Percentiles rank a stretch among this genome's conserved stretches.
phyloP scores from a whole-genome alignment of 441 rosid genomes.

The Populus tomentosa region DNA sequence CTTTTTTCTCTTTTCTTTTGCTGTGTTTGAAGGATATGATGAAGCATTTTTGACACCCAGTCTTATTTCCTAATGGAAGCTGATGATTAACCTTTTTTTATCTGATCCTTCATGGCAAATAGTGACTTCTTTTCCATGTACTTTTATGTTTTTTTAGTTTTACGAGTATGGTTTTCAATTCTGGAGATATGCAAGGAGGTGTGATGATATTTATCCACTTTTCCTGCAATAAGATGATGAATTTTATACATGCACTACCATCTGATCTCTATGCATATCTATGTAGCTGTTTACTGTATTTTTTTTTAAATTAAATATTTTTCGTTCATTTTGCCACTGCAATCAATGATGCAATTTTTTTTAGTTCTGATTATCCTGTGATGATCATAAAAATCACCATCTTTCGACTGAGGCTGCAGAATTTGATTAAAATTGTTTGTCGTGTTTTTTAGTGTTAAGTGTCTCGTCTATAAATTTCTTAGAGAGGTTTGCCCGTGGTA shows the following conservation, averaged over 20 bases:
- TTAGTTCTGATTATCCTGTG: slow-evolving; percentile 36
- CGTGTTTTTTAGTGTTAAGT: neutral
- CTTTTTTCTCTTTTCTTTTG: neutral
- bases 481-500: slow-evolving; percentile 54
- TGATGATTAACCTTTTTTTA: slow-evolving; percentile 12
- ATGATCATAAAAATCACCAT: slow-evolving; percentile 62
- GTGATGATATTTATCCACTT: slow-evolving; percentile 55
- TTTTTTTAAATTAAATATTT: neutral
- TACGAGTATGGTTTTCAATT: neutral
- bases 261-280: slow-evolving; percentile 55
- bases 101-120: slow-evolving; percentile 1
- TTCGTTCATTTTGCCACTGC: slow-evolving; percentile 6
- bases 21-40: slow-evolving; percentile 11
- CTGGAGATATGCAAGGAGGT: slow-evolving; percentile 27
- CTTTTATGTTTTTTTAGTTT: neutral
- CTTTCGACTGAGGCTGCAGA: slow-evolving; percentile 77
- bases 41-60: slow-evolving; percentile 29
- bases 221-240: slow-evolving; percentile 60
- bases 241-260: slow-evolving; percentile 70
- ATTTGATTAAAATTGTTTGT: neutral
- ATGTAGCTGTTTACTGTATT: neutral
- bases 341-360: slow-evolving; percentile 54
- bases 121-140: neutral
- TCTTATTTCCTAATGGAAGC: slow-evolving; percentile 16
- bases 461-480: neutral